Conservation (phyloP, 225 moss, liverwort and hornwort genomes). For the Ulota crispa region DNA sequence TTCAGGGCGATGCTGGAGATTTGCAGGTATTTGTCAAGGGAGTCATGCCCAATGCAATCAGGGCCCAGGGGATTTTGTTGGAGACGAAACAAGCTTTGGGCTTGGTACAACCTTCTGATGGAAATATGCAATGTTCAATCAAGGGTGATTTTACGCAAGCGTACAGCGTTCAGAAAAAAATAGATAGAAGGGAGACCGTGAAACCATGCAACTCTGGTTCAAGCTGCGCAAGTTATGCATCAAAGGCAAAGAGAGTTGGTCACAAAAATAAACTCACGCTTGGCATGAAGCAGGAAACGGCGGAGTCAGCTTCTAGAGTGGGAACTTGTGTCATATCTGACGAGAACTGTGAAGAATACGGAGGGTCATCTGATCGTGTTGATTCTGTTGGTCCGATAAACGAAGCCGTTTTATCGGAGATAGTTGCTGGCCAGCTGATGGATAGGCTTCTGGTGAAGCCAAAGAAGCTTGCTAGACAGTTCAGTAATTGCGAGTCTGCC, state of each 20-base stretch:
- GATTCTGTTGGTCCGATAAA: constrained; percentile 20
- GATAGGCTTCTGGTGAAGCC: constrained; percentile 55
- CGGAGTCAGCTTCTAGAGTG: constrained; percentile 22
- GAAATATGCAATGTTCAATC: constrained; percentile 9
- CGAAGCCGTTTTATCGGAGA: constrained; percentile 14
- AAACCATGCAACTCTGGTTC: constrained; percentile 26
- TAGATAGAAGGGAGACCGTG: neutral
- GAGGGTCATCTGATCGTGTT: constrained; percentile 25
- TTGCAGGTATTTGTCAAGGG: constrained; percentile 54
- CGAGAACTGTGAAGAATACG: constrained; percentile 11
- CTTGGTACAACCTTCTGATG: neutral
- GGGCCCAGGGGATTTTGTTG: constrained; percentile 34
- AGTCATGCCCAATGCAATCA: constrained; percentile 46
- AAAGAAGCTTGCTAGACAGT: constrained; percentile 47
- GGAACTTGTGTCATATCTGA: constrained; percentile 11
- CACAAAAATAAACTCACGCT: neutral
- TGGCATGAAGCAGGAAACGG: constrained; percentile 1
- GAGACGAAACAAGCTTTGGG: constrained; percentile 15
- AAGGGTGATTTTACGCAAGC: constrained; percentile 5
- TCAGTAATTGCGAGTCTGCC: constrained; percentile 29
- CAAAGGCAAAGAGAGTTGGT: constrained; percentile 11
- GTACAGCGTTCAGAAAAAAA: constrained; percentile 2
- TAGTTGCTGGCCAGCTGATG: constrained; percentile 41
- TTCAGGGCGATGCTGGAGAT: constrained; percentile 50
- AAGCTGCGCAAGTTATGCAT: constrained; percentile 31